Base-by-base conservation (phyloP, 2,329 filamentous ascomycete genomes). In the Colletotrichum magnum region DNA sequence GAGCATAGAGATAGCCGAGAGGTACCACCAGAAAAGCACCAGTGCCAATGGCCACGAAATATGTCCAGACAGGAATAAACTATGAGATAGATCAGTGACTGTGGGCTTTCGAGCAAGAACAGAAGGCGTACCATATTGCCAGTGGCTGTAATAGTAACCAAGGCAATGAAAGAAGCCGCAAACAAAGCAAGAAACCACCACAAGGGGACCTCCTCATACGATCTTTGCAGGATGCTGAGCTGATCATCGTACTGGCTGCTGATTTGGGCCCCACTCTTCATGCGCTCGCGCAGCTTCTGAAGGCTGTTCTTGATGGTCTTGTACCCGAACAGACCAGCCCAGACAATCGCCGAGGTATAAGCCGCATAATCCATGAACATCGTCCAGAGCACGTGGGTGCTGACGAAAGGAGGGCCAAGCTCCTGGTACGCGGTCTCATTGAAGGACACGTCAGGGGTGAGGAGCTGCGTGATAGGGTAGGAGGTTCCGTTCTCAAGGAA, bases 41-140 rank as follows among this genome's bases (percentile, higher is more conserved):
- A 0, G 85, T 89, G 2, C 79, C 79, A 13, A 90, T 79, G 2
- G 84, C 89, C 2, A 90, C 83, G 63, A 91, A 85, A 61, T 88
- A 86, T 0, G 88, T 89, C 86, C 86, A 90, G 43, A 87, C 81
- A 0, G 88, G 88, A 54, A 90, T 88, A 72, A 86, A 90, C n/a
- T 58, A 10, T 5, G 50, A 15, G 3, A 26, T 1, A 10, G 3
- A 6, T 61, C 18, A 60, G 48, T 21, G 47, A 36, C 10, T 12
- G 16, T 7, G 7, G 16, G 13, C 15, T 53, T 3, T 2, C 9
- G 2, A 13, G 9, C 9, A 4, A 9, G 18, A 2, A 13, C 12
- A 4, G 6, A 43, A 43, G 6, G 13, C 50, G 15, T 62, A 62
- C 59, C 66, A 90, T 80, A 15, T 86, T 79, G 1, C 85, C 85